A percentile compares a stretch with the other conserved stretches of the same genome.
These are phyloP conservation scores for Carex littledalei DNA, from an alignment of 176 grass and related monocot genomes.

Conservation along the genomic window DNA sequence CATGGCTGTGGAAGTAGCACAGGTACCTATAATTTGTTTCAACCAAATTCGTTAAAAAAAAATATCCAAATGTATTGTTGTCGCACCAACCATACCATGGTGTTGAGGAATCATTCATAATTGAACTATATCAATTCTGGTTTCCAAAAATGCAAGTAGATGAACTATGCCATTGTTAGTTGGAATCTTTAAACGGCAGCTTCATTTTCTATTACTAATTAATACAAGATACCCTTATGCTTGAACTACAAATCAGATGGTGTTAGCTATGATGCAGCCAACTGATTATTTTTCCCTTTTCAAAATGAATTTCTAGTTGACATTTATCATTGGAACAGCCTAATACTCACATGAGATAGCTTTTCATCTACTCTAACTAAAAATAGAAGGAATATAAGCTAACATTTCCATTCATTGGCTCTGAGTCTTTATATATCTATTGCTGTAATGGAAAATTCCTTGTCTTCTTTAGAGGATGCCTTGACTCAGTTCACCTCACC, in stretches of 20 bases:
- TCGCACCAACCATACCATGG: not conserved
- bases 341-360: not conserved
- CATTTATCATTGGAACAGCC: not conserved
- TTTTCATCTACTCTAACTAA: not conserved
- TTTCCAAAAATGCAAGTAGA: conserved; percentile 20
- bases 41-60: not conserved
- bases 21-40: conserved; percentile 11
- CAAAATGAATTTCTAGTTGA: not conserved
- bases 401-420: not conserved
- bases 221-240: not conserved
- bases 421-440: not conserved
- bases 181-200: conserved; percentile 14
- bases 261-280: not conserved
- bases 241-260: not conserved
- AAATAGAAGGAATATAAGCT: too few species aligned
- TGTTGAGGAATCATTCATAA: conserved; percentile 3
- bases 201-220: not conserved
- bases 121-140: not conserved
- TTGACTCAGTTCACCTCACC: too few species aligned
- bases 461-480: too few species aligned
- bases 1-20: conserved; percentile 47
- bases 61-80: not conserved
- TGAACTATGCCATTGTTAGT: conserved; percentile 1
- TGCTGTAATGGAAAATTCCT: not conserved
- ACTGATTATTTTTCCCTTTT: not conserved